Evolutionary conservation across 441 rosid species (phyloP), one percentile per base, ranked within the genome.

Genomic region (Erysimum pusillum): DNA sequence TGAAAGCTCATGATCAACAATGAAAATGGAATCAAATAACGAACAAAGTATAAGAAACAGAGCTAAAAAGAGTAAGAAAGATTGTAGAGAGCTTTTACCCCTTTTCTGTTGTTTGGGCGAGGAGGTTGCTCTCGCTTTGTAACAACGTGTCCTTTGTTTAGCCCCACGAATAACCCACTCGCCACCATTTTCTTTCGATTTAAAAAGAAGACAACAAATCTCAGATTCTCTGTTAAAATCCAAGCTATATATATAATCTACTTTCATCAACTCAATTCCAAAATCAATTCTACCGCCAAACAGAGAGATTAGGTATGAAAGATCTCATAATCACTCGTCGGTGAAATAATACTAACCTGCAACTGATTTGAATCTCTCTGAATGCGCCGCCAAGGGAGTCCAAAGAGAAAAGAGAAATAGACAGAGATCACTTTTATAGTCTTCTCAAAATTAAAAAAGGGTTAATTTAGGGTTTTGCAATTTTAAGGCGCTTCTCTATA

Each of bases 121-220:
- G 81, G 82, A 51, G 83, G 78, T n/a, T 74, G 73, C 20, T 85
- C 85, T 7, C 67, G 75, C 75, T 77, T 85, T 28, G 86, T 83
- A 6, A 83, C 86, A 36, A 81, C 57, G 44, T 85, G 88, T 2
- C 86, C 86, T 64, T 81, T 85, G 86, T 85, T 85, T 58, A 83
- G 63, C 18, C 88, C 86, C 9, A 85, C 88, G 68, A 81, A 83
- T 58, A 85, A 60, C 15, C 88, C 88, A 6, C 73, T 83, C 17
- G 83, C 77, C 70, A 67, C 78, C 83, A 84, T 79, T 60, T 48
- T 59, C 56, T 44, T 14, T 1, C 14, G 44, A 25, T 9, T 0
- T 3, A 3, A 4, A 1, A 49, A 8, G 0, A 7, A 48, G 20
- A 4, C 8, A 2, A 0, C 36, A 4, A 4, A 28, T 22, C 25